Evolutionary conservation across 2,329 filamentous ascomycete species (phyloP).

Genomic region (Microthyrium microscopicum): DNA sequence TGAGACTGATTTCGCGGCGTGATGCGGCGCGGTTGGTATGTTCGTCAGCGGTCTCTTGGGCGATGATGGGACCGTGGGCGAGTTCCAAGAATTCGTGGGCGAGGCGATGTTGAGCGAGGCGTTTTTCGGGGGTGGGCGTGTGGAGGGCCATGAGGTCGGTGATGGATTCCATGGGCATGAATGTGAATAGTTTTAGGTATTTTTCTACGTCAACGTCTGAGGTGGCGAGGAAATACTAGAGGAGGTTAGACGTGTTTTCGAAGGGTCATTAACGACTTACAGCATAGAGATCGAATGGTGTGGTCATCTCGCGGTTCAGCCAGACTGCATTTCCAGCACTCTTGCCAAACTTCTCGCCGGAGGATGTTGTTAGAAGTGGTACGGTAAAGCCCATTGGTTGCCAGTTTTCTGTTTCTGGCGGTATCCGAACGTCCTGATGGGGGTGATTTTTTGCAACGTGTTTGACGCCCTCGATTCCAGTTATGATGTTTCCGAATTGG

Average conservation of each 20-base stretch:
- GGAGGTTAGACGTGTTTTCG: neutral
- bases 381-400: conserved; percentile 72
- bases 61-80: conserved; percentile 53
- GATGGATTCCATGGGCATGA: conserved; percentile 60
- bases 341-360: conserved; percentile 87
- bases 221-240: conserved; percentile 66
- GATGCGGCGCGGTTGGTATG: conserved; percentile 35
- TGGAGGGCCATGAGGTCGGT: conserved; percentile 51
- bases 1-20: conserved; percentile 15
- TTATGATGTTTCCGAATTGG: conserved; percentile 90
- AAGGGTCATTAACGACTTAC: conserved; percentile 20
- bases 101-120: conserved; percentile 66
- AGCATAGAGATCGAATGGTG: conserved; percentile 69
- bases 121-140: conserved; percentile 46
- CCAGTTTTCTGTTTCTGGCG: neutral
- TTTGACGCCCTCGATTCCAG: conserved; percentile 75
- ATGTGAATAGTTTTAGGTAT: conserved; percentile 80
- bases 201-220: conserved; percentile 67
- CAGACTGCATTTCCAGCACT: conserved; percentile 86
- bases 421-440: neutral
- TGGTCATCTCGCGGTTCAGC: conserved; percentile 71
- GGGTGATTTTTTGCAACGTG: conserved; percentile 21
- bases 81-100: conserved; percentile 70
- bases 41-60: conserved; percentile 42
- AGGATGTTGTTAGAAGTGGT: conserved; percentile 69